These are phyloP conservation scores for Epichloe typhina DNA, from an alignment of 2,329 filamentous ascomycete species.

Conservation along the genomic window DNA sequence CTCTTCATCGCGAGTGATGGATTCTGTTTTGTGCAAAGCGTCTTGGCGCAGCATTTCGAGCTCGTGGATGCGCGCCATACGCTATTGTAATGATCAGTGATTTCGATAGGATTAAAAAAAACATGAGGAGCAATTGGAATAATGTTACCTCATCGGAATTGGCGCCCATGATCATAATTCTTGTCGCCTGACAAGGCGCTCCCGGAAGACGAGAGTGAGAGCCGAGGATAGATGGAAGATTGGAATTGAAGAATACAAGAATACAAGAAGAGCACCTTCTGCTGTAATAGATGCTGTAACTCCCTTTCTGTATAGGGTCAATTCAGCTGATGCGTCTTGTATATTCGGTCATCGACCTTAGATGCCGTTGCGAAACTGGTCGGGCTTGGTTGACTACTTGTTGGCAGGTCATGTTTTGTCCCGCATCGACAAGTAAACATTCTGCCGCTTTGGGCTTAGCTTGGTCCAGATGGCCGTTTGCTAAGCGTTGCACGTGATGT, in stretches of 20 bases:
- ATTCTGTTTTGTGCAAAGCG: slow-evolving; percentile 48
- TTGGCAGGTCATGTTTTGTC: slow-evolving; percentile 14
- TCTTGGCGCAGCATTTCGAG: slow-evolving; percentile 61
- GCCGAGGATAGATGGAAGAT: background rate
- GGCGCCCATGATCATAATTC: slow-evolving; percentile 13
- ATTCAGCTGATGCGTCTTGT: background rate
- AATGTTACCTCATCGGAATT: slow-evolving; percentile 15
- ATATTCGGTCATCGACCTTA: background rate
- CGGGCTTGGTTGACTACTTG: background rate
- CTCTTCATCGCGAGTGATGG: slow-evolving; percentile 63
- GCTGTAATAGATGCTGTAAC: background rate
- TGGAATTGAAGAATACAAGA: background rate
- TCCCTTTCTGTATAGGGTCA: background rate
- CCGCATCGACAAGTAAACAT: slow-evolving; percentile 17
- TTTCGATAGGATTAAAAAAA: slow-evolving; percentile 2
- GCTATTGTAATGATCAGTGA: slow-evolving; percentile 20
- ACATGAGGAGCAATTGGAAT: background rate
- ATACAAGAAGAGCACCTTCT: background rate
- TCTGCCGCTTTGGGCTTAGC: slow-evolving; percentile 15
- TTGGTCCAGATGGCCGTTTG: background rate
- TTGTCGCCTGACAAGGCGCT: background rate
- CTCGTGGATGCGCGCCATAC: slow-evolving; percentile 31
- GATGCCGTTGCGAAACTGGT: background rate
- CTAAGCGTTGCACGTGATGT: background rate
- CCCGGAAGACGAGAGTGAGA: background rate